A percentile compares a stretch with the other conserved stretches of the same genome.
phyloP scores from a whole-genome alignment of 169 alveolate genomes.

The Fabrea salina region DNA sequence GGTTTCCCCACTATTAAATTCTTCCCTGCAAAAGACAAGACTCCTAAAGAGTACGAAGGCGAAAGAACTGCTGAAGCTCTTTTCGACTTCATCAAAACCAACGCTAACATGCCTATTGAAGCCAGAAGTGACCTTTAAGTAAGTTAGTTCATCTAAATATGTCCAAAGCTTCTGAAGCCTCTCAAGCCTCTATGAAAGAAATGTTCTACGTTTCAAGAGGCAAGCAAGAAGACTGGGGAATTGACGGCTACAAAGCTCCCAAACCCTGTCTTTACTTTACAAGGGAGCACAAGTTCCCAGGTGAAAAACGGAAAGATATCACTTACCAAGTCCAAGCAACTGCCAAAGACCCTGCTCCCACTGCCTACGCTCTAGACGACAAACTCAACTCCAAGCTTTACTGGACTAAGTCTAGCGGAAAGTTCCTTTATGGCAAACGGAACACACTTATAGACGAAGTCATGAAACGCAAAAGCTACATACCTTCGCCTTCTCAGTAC shows the following conservation, averaged over 20 bases:
- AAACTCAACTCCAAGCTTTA: neutral
- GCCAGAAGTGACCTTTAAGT: too few relatives aligned
- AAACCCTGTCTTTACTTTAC: neutral
- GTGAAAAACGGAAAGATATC: neutral
- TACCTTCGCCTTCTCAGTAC: slow-evolving; percentile 20
- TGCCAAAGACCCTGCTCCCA: slow-evolving; percentile 30
- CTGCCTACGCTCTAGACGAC: neutral
- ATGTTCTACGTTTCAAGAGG: slow-evolving; percentile 3
- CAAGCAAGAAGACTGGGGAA: slow-evolving; percentile 16
- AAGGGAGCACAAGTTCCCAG: neutral
- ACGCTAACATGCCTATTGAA: neutral
- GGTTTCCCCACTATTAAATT: slow-evolving; percentile 75
- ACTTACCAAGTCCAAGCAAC: neutral
- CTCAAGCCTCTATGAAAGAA: neutral
- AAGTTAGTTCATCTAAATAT: too few relatives aligned
- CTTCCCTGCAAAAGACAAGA: slow-evolving; percentile 42
- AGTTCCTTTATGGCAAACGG: neutral
- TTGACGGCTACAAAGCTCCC: slow-evolving; percentile 21
- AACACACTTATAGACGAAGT: neutral
- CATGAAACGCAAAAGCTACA: neutral
- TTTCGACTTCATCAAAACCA: neutral
- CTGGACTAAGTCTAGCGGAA: slow-evolving; percentile 21
- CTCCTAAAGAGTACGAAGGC: slow-evolving; percentile 19
- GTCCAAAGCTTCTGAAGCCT: too few relatives aligned
- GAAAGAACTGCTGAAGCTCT: slow-evolving; percentile 27